Evolutionary conservation across 2,329 filamentous ascomycete species (phyloP), one percentile per base, ranked within the genome.

Genomic region (Fusarium decemcellulare): DNA sequence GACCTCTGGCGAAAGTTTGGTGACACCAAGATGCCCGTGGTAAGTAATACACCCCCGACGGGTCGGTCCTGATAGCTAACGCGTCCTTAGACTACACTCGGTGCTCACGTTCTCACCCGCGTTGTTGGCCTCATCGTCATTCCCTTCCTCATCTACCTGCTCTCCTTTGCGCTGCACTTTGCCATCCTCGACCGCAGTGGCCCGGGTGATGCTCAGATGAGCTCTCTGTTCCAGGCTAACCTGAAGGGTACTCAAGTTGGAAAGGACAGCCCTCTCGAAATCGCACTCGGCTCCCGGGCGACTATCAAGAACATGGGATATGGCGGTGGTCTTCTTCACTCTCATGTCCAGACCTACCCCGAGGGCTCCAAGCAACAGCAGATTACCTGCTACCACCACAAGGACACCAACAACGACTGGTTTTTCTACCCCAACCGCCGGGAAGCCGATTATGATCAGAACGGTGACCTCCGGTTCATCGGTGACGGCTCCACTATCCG

Each of bases 251-350:
- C 95, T 11, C 93, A 97, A 70, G 95, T 99, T 67, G 95, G 95
- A 77, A 94, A 93, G 80, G 92, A 97, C 80, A 98, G 95, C 77
- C 96, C 97, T 23, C 87, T 99, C 15, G 96, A 99, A 78, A 86
- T 99, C 70, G 95, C 94, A 6, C 86, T 92, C 69, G 96, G 97
- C 29, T 99, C 96, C 37, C 90, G 92, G 63, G 93, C 92, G 9
- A 99, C 96, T 0, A 85, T 99, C 72, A 99, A 99, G 87, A 99
- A 99, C 80, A 99, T 98, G 96, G 96, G 96, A 34, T 99, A 99
- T 76, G 96, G 96, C 64, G 96, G 96, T 77, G 96, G 96, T 79
- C 90, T 99, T 37, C 90, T 98, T 47, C 95, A 98, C 83, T 98
- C 95, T 43, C 96, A 98, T 85, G 89, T 98, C 67, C 95, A 98